Percentiles rank a stretch among this genome's conserved stretches.
Conservation (phyloP, 208 protist genomes). For the Leishmania major region DNA sequence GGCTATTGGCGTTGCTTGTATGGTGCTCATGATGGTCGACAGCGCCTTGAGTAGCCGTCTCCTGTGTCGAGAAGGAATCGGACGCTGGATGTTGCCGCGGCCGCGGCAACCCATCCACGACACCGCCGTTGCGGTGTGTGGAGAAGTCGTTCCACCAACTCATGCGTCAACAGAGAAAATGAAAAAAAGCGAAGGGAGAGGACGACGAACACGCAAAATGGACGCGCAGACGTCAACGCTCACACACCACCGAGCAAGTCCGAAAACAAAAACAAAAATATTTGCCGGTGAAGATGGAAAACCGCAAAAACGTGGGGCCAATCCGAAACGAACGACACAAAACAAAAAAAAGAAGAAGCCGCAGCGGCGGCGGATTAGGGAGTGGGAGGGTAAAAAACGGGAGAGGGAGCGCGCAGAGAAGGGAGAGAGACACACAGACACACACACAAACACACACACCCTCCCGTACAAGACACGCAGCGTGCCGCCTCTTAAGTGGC, state of each 20-base stretch:
- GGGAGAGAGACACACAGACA: not conserved
- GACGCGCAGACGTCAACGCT: too few relatives aligned
- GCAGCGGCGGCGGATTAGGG: not conserved
- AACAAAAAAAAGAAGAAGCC: not conserved
- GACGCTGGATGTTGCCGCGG: not conserved
- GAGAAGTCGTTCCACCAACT: constrained; percentile 39
- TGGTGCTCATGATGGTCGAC: not conserved
- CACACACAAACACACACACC: too few relatives aligned
- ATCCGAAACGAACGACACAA: not conserved
- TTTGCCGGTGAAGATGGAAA: too few relatives aligned
- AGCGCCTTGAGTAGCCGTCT: not conserved
- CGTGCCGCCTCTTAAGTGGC: too few relatives aligned
- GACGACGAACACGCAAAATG: not conserved
- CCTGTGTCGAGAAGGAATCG: constrained; percentile 2
- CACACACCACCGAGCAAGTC: too few relatives aligned
- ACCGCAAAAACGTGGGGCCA: not conserved
- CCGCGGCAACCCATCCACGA: constrained; percentile 9
- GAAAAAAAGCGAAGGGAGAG: not conserved
- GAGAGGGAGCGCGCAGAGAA: not conserved
- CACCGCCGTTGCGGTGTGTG: constrained; percentile 17
- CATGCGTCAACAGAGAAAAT: constrained; percentile 7
- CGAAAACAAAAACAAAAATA: too few relatives aligned
- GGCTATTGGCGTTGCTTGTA: not conserved
- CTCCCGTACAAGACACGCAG: too few relatives aligned
- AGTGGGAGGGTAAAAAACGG: not conserved